Base-by-base conservation (phyloP, 495 filamentous ascomycete species). In the Penicillium dipodomyicola region DNA sequence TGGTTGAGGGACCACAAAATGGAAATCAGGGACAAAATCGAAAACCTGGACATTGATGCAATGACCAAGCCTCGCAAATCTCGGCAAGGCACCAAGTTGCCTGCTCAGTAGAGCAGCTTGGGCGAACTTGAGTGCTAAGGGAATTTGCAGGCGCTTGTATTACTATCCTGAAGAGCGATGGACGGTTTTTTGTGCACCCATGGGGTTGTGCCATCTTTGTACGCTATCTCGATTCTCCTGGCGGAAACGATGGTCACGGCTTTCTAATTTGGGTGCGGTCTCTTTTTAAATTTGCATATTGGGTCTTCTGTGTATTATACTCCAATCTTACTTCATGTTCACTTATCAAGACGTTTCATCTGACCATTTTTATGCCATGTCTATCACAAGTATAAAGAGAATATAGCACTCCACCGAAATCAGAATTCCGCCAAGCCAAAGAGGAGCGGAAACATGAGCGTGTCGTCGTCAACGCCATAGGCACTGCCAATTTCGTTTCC, bases 231-330 rank as follows among this genome's bases (percentile, higher is more conserved):
- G n/a, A 49, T 17, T 17, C 39, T 51, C 12, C 19, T 58, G 20
- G 42, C 46, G 8, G 46, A 54, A 35, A 29, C 47, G 49, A 33
- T 43, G 50, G 48, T 50, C 49, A 50, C 32, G 25, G 22, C 1
- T 14, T 54, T 59, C 43, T 61, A 57, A 48, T 54, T 60, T 61
- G 46, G 58, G 46, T 57, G 37, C 51, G 53, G 54, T 59, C 40
- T 51, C 57, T 61, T 55, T 56, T 35, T 58, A 44, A 43, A 56
- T 61, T 61, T 61, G 67, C 64, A 65, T 67, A 67, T 62, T 65
- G 50, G 54, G 54, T 63, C 46, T 70, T 67, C 59, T 63, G 56
- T 75, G 70, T 74, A 74, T 73, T 74, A 73, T 73, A 74, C 61
- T 68, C 54, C 68, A 70, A 72, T 71, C 57, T 64, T 59, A 69